Evolutionary conservation across 257 asterid genomes (phyloP), one percentile per base, ranked within the genome.

Genomic region (Asclepias syriaca): DNA sequence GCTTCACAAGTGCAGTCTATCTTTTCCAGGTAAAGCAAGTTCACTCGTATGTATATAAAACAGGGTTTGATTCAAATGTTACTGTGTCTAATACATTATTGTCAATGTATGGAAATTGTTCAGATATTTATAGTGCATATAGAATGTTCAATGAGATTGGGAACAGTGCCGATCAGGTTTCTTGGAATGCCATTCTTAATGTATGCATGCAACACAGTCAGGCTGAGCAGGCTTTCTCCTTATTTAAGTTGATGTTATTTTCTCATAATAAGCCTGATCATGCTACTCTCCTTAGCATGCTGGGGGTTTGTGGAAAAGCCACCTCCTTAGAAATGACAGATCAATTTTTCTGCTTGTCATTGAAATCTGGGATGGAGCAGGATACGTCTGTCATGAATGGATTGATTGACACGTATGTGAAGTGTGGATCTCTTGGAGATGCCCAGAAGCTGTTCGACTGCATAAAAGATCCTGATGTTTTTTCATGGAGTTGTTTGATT

Each of bases 131-230:
- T 19, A 81, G 86, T 75, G 89, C 93, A 12, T 77, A 75, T 81
- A 81, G 73, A 64, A 64, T 85, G 72, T 90, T 90, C 72, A 49
- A 81, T 11, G 83, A 75, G 69, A 84, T 81, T 70, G 80, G 66
- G 72, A 68, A 57, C 70, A 69, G 70, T 34, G 90, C 87, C 34
- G 97, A 90, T 84, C 67, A 82, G 51, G 93, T 90, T 78, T 84
- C 97, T n/a, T 90, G 97, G 97, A 90, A 87, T 70, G 87, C 85
- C 72, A 83, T 90, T 71, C 79, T 88, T 59, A 81, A 89, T 8
- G 84, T 75, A 74, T 87, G 77, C 72, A 32, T 87, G 84, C 87
- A 85, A 58, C 85, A 80, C 73, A 70, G 85, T 54, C 83, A 60
- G 65, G 68, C 81, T 34, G 79, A 74, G 67, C 83, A 87, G 67